Base-by-base conservation (phyloP, 2,329 filamentous ascomycete species). In the Colletotrichum sp. region DNA sequence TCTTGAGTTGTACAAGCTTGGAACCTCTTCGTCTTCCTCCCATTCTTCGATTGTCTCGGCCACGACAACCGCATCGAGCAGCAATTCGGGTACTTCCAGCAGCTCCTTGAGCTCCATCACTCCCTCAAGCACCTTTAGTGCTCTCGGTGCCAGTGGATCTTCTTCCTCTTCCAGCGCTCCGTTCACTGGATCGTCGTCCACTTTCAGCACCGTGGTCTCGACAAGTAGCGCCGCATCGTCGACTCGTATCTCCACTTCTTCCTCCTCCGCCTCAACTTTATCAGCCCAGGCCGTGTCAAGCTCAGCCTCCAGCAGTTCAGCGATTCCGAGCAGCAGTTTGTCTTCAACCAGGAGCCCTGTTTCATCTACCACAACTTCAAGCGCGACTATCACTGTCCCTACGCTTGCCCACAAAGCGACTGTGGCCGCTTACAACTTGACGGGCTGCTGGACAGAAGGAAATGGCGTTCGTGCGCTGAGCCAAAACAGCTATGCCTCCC, bases 401-500 rank as follows among this genome's bases (percentile, higher is more conserved):
- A 68, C 79, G 4, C 77, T 78, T 6, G 77, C 77, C n/a, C 79
- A 84, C 52, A 81, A 80, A 62, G 81, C 84, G 1, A 82, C 80
- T 10, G 77, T 84, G 9, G 75, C 79, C 8, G 77, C 79, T 36
- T 86, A 84, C 77, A 80, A 79, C 9, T 80, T 86, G 26, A 80
- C 84, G 18, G 86, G 86, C 39, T 88, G 86, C 81, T 87, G 84
- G 82, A 83, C 82, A 4, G 85, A 88, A 72, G 82, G 83, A 15
- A 75, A 80, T 12, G 81, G 81, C 6, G 81, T 79, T 28, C 83
- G 86, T 16, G 85, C 85, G 4, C 82, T 88, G 13, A 72, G 76
- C 26, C 80, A 81, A 39, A 77, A 71, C n/a, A 74, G 78, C 8
- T 83, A 81, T 2, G 30, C 77, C 9, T 77, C 77, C 15, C 63